phyloP scores from a whole-genome alignment of 345 rosid genomes.

The Lagerstroemia speciosa region DNA sequence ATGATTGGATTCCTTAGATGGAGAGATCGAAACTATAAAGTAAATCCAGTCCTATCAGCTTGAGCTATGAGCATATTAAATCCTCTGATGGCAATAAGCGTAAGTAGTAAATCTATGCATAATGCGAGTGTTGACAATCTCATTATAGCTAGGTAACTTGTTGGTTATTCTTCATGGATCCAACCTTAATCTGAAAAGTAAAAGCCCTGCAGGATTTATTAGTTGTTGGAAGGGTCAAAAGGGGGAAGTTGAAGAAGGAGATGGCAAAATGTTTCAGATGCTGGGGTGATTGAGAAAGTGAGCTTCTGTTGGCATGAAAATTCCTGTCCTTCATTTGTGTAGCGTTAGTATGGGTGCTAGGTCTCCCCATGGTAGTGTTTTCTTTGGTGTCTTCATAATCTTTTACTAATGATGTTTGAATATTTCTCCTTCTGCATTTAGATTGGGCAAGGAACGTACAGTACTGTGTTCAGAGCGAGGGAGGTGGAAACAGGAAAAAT shows the following conservation, averaged over 20 bases:
- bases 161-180: neutral
- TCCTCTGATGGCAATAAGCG: neutral
- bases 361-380: neutral
- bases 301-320: neutral
- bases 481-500: slow-evolving; percentile 28
- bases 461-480: slow-evolving; percentile 31
- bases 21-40: neutral
- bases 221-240: neutral
- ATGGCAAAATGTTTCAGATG: neutral
- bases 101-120: neutral
- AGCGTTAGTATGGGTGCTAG: neutral
- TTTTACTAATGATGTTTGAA: neutral
- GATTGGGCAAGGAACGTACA: slow-evolving; percentile 49
- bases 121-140: neutral
- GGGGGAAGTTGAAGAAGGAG: neutral
- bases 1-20: neutral
- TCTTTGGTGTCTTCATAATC: neutral
- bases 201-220: neutral
- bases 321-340: neutral
- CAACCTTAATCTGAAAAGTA: neutral
- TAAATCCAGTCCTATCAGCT: neutral
- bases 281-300: neutral
- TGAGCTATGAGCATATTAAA: neutral
- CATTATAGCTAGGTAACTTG: neutral
- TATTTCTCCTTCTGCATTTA: slow-evolving; percentile 6